These are phyloP conservation scores for Candida palmyrensis DNA, from an alignment of 805 yeast species.

Conservation along the genomic window DNA sequence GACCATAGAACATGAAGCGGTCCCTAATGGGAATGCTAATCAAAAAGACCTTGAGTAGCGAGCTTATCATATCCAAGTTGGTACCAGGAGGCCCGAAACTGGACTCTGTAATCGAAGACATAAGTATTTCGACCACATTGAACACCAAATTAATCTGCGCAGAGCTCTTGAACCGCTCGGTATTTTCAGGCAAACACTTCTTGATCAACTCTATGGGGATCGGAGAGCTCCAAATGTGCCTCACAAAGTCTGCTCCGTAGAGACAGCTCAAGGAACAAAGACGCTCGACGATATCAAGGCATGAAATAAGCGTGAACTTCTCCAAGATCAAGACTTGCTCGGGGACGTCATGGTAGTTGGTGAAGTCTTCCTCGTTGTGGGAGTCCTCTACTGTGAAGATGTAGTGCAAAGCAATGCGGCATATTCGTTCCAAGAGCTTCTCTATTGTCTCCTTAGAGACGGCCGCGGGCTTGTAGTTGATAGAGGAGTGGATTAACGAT, in stretches of 20 bases:
- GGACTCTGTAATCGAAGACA: constrained; percentile 31
- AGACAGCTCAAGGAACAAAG: constrained; percentile 25
- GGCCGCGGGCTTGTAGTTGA: constrained; percentile 62
- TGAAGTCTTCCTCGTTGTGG: constrained; percentile 21
- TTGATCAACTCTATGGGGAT: constrained; percentile 27
- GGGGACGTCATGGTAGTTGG: constrained; percentile 24
- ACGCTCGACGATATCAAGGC: constrained; percentile 54
- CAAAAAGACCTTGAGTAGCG: constrained; percentile 31
- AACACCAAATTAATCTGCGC: constrained; percentile 46
- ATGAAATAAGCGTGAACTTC: constrained; percentile 43
- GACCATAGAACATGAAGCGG: constrained; percentile 46
- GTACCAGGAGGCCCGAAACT: constrained; percentile 18
- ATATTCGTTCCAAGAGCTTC: constrained; percentile 11
- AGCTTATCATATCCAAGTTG: constrained; percentile 16
- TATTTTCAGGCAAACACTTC: constrained; percentile 44
- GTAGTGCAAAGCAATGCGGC: constrained; percentile 13
- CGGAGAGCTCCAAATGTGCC: constrained; percentile 22
- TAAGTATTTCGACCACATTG: constrained; percentile 50
- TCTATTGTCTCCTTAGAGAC: constrained; percentile 31
- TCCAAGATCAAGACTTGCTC: constrained; percentile 37
- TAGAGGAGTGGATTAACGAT: constrained; percentile 49
- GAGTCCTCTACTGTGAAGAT: constrained; percentile 23
- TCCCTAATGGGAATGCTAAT: constrained; percentile 37
- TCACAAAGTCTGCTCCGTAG: constrained; percentile 16
- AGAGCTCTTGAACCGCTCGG: constrained; percentile 33